Conservation (phyloP, 352 stramenopile genomes). For the Pythium phragmiticola region DNA sequence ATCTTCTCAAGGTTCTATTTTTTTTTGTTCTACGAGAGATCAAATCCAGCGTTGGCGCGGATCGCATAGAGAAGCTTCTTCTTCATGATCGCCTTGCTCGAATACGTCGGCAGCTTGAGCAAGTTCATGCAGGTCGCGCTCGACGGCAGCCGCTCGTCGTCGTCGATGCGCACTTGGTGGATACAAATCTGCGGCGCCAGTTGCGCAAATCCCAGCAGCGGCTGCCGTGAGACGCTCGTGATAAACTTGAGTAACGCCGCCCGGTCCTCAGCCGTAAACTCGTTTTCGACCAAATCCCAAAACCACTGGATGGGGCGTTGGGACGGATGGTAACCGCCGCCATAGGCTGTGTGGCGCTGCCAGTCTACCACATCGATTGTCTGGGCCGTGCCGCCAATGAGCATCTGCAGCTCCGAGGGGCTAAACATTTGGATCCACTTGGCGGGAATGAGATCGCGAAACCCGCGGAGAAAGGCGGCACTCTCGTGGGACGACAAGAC, state of each 20-base stretch:
- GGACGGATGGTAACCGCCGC: slow-evolving; percentile 93
- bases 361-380: slow-evolving; percentile 96
- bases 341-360: slow-evolving; percentile 90
- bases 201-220: slow-evolving; percentile 92
- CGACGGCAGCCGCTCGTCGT: slow-evolving; percentile 71
- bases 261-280: slow-evolving; percentile 85
- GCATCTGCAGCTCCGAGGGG: slow-evolving; percentile 93
- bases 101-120: slow-evolving; percentile 97
- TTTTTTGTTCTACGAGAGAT: slow-evolving; percentile 84
- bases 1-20: background rate
- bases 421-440: slow-evolving; percentile 84
- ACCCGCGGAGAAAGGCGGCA: slow-evolving; percentile 64
- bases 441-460: slow-evolving; percentile 70
- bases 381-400: slow-evolving; percentile 88
- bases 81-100: slow-evolving; percentile 91
- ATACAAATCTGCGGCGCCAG: slow-evolving; percentile 96
- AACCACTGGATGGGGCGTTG: slow-evolving; percentile 74
- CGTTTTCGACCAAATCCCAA: slow-evolving; percentile 66
- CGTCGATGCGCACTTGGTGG: slow-evolving; percentile 72
- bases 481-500: slow-evolving; percentile 61
- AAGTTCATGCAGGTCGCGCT: slow-evolving; percentile 97
- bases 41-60: slow-evolving; percentile 94
- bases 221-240: slow-evolving; percentile 90
- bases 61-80: slow-evolving; percentile 97
- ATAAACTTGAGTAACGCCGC: slow-evolving; percentile 95